Percentiles rank a stretch among this genome's conserved stretches.
These are phyloP conservation scores for Sarcodon aspratus DNA, from an alignment of 768 basidiomycete species.

Conservation along the genomic window DNA sequence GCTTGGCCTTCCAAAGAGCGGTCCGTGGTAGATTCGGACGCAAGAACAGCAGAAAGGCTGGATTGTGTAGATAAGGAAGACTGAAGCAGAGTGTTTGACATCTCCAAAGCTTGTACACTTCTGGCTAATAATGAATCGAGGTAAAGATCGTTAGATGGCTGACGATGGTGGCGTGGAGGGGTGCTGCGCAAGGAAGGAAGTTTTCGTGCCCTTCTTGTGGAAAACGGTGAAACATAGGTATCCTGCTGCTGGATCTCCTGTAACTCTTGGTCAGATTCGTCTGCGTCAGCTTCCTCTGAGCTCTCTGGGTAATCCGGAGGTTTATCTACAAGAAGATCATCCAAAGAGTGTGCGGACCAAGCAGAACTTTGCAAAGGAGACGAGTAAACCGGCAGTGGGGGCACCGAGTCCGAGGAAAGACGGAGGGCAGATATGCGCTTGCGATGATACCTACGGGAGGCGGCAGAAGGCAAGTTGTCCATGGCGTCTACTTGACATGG, in stretches of 20 bases:
- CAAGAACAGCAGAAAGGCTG: constrained; percentile 36
- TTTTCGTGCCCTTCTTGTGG: constrained; percentile 13
- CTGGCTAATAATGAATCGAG: constrained; percentile 73
- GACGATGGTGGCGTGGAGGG: constrained; percentile 6
- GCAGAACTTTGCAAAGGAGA: constrained; percentile 19
- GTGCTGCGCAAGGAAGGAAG: constrained; percentile 14
- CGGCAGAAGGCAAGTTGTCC: too few relatives aligned
- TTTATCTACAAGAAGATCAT: constrained; percentile 31
- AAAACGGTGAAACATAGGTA: constrained; percentile 3
- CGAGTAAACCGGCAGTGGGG: constrained; percentile 55
- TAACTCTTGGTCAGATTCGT: constrained; percentile 29
- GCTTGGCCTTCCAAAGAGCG: constrained; percentile 35
- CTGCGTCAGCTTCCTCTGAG: constrained; percentile 67
- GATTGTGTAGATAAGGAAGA: constrained; percentile 66
- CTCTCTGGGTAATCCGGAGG: constrained; percentile 74
- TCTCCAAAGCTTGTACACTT: constrained; percentile 77
- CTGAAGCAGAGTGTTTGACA: constrained; percentile 72
- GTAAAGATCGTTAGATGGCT: constrained; percentile 34
- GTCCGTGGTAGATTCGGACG: constrained; percentile 34
- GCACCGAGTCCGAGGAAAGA: constrained; percentile 50
- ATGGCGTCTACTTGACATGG: too few relatives aligned
- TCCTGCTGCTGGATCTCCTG: not conserved
- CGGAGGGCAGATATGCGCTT: constrained; percentile 46
- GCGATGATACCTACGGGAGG: constrained; percentile 26
- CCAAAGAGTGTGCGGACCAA: constrained; percentile 15